Conservation (phyloP, 2,329 filamentous ascomycete genomes). For the Colletotrichum destructivum region DNA sequence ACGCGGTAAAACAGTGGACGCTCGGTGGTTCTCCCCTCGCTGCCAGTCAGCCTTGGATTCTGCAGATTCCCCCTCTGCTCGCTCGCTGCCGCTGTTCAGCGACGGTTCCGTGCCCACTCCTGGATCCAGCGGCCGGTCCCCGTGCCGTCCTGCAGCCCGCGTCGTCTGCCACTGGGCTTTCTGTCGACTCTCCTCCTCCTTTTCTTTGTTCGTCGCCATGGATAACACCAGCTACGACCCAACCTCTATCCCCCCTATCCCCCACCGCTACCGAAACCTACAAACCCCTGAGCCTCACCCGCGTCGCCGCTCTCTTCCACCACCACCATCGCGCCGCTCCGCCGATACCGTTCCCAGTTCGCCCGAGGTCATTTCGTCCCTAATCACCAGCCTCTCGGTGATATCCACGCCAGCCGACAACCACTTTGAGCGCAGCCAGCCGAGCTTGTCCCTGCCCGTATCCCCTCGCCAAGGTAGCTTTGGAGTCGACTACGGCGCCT, state of each 20-base stretch:
- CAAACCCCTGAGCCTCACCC: slow-evolving; percentile 37
- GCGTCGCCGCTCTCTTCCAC: slow-evolving; percentile 41
- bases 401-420: slow-evolving; percentile 77
- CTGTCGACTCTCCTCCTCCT: slow-evolving; percentile 21
- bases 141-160: slow-evolving; percentile 33
- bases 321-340: slow-evolving; percentile 43
- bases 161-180: slow-evolving; percentile 13
- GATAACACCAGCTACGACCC: slow-evolving; percentile 30
- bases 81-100: slow-evolving; percentile 11
- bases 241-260: slow-evolving; percentile 42
- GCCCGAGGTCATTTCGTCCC: slow-evolving; percentile 78
- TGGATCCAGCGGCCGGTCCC: slow-evolving; percentile 34
- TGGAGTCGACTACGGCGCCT: slow-evolving; percentile 82
- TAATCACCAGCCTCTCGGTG: slow-evolving; percentile 79
- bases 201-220: slow-evolving; percentile 38
- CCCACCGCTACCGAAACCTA: slow-evolving; percentile 42
- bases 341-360: slow-evolving; percentile 63
- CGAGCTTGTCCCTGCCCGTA: slow-evolving; percentile 55
- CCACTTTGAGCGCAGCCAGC: slow-evolving; percentile 74
- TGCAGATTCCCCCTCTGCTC: slow-evolving; percentile 8
- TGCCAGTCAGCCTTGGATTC: neutral
- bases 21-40: neutral
- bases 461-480: slow-evolving; percentile 68
- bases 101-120: slow-evolving; percentile 30
- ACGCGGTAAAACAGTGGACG: neutral